phyloP scores from a whole-genome alignment of 352 stramenopile species.

The Blastocystis hominis region DNA sequence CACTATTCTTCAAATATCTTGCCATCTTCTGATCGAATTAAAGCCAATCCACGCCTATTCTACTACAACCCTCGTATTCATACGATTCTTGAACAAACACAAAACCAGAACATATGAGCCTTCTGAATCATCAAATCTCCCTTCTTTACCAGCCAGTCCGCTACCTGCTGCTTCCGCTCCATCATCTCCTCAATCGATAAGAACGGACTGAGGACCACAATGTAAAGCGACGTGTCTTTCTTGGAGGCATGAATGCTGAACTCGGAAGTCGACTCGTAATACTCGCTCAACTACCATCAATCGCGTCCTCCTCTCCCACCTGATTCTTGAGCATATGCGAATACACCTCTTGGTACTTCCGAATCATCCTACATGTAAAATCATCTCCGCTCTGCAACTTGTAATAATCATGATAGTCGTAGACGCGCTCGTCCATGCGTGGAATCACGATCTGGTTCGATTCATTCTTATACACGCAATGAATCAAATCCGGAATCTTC shows the following conservation, averaged over 20 bases:
- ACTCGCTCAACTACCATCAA: background rate
- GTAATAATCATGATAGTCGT: slow-evolving; percentile 30
- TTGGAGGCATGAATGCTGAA: background rate
- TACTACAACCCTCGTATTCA: background rate
- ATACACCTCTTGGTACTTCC: slow-evolving; percentile 8
- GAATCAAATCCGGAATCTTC: slow-evolving; percentile 4
- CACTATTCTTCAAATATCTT: too few species aligned
- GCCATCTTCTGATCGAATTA: too few species aligned
- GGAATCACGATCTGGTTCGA: slow-evolving; percentile 11
- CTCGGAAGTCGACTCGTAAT: background rate
- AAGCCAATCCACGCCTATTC: too few species aligned
- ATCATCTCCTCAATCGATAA: background rate
- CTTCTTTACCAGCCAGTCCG: background rate
- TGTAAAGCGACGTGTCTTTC: background rate
- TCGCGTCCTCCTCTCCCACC: background rate
- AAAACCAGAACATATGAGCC: background rate
- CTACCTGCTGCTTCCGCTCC: background rate
- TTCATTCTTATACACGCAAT: slow-evolving; percentile 46
- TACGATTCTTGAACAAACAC: slow-evolving; percentile 18
- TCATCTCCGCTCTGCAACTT: background rate
- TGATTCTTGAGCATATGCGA: background rate
- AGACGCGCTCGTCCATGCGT: background rate
- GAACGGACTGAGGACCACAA: slow-evolving; percentile 21
- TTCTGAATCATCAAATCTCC: background rate
- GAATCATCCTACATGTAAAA: background rate